phyloP scores from a whole-genome alignment of 768 basidiomycete species.

The Tulasnella sp. region DNA sequence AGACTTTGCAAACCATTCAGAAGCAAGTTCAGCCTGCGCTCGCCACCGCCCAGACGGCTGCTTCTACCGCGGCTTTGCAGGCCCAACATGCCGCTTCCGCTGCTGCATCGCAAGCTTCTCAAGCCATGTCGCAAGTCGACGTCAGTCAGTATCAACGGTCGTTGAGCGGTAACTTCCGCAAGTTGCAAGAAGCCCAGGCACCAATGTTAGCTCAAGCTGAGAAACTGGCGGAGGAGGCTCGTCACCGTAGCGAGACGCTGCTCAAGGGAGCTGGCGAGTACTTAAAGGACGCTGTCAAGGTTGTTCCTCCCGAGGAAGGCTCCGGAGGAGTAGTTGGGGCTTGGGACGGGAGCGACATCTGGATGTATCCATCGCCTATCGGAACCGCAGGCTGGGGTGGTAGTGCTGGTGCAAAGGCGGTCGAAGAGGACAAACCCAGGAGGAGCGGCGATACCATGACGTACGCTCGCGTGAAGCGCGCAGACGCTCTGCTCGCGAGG shows the following conservation, averaged over 20 bases:
- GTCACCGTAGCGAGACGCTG: constrained; percentile 61
- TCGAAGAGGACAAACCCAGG: constrained; percentile 31
- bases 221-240: constrained; percentile 67
- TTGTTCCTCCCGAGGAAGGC: constrained; percentile 66
- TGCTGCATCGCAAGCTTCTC: constrained; percentile 11
- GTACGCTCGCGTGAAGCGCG: constrained; percentile 46
- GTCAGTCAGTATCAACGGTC: constrained; percentile 58
- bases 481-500: constrained; percentile 65
- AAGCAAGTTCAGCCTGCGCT: constrained; percentile 16
- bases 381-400: constrained; percentile 25
- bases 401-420: constrained; percentile 18
- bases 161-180: constrained; percentile 57
- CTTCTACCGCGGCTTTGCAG: constrained; percentile 27
- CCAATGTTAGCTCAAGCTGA: constrained; percentile 41
- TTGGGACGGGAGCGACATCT: constrained; percentile 86
- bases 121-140: constrained; percentile 39
- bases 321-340: constrained; percentile 35
- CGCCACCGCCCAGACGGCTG: constrained; percentile 32
- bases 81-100: constrained; percentile 16
- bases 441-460: constrained; percentile 27
- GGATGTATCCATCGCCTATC: constrained; percentile 54
- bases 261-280: constrained; percentile 54
- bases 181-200: constrained; percentile 66
- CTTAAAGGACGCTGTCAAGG: constrained; percentile 82
- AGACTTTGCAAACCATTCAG: constrained; percentile 46